These are phyloP conservation scores for Xylariaceae sp. DNA, from an alignment of 2,329 filamentous ascomycete species.

Conservation along the genomic window DNA sequence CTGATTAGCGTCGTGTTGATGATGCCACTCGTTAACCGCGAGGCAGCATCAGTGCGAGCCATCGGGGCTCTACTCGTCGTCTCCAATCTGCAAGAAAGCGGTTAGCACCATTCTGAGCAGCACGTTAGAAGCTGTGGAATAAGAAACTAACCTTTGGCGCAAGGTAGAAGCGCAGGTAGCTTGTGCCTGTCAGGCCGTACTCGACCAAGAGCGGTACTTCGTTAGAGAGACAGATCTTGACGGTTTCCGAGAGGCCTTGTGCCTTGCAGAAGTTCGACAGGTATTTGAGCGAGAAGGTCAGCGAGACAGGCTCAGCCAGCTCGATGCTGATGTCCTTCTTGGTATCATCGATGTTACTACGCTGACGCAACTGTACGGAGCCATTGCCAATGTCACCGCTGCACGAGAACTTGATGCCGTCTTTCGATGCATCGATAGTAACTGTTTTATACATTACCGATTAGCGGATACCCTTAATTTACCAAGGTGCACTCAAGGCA, in stretches of 20 bases:
- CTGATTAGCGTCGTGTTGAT: no score
- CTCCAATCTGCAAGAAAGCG: constrained; percentile 55
- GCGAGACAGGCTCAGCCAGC: constrained; percentile 83
- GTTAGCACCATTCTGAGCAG: constrained; percentile 33
- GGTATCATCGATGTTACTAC: constrained; percentile 86
- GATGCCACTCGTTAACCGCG: no score
- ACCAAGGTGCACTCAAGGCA: no score
- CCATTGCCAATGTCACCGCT: constrained; percentile 94
- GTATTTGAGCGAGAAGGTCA: constrained; percentile 99
- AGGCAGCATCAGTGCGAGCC: no score
- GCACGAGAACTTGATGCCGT: constrained; percentile 93
- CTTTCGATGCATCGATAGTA: constrained; percentile 92
- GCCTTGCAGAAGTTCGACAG: constrained; percentile 99
- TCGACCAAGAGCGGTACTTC: constrained; percentile 96
- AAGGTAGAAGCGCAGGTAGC: constrained; percentile 94
- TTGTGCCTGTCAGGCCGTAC: constrained; percentile 75
- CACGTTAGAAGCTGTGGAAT: not conserved
- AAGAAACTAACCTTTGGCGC: constrained; percentile 77
- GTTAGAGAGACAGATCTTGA: constrained; percentile 91
- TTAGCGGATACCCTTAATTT: no score
- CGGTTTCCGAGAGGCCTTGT: constrained; percentile 70
- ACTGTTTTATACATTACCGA: constrained; percentile 65
- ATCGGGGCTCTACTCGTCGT: constrained; percentile 49
- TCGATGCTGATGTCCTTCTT: constrained; percentile 82
- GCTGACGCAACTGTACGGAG: constrained; percentile 83